Evolutionary conservation across 768 basidiomycete genomes (phyloP).

Genomic region (Pisolithus orientalis): DNA sequence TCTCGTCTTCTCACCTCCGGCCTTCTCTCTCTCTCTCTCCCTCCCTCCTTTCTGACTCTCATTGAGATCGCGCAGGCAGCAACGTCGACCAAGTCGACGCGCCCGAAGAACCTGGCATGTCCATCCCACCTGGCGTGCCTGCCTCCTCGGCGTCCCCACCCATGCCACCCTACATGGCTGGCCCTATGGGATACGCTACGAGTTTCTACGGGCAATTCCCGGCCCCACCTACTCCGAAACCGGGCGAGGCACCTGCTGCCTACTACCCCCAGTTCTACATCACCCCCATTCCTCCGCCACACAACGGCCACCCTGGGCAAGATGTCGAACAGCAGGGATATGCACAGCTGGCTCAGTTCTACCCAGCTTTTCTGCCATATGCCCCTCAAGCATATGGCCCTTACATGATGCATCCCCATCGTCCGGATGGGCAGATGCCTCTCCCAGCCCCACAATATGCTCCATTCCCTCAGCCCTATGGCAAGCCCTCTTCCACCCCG

Average conservation of each 20-base stretch:
- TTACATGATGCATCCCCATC: conserved; percentile 41
- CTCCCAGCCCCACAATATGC: conserved; percentile 33
- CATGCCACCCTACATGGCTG: conserved; percentile 45
- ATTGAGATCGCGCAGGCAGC: conserved; percentile 55
- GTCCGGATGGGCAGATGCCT: conserved; percentile 34
- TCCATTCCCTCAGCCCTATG: conserved; percentile 32
- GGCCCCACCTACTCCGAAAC: conserved; percentile 41
- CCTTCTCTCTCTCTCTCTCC: neutral
- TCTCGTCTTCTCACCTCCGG: conserved; percentile 7
- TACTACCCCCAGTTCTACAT: conserved; percentile 49
- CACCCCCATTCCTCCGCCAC: conserved; percentile 38
- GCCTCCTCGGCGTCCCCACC: conserved; percentile 42
- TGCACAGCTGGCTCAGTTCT: conserved; percentile 39
- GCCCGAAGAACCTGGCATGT: conserved; percentile 37
- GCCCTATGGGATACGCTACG: conserved; percentile 45
- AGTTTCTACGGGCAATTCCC: conserved; percentile 54
- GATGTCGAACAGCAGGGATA: conserved; percentile 36
- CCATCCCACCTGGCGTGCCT: conserved; percentile 37
- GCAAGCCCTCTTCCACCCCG: neutral
- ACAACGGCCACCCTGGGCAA: conserved; percentile 31
- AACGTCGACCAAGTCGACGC: conserved; percentile 40
- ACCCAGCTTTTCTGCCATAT: conserved; percentile 42
- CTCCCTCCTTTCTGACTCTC: conserved; percentile 36
- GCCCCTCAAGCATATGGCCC: conserved; percentile 43
- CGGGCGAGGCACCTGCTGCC: conserved; percentile 38